phyloP scores from a whole-genome alignment of 805 yeast species.

The Lachancea sp. region DNA sequence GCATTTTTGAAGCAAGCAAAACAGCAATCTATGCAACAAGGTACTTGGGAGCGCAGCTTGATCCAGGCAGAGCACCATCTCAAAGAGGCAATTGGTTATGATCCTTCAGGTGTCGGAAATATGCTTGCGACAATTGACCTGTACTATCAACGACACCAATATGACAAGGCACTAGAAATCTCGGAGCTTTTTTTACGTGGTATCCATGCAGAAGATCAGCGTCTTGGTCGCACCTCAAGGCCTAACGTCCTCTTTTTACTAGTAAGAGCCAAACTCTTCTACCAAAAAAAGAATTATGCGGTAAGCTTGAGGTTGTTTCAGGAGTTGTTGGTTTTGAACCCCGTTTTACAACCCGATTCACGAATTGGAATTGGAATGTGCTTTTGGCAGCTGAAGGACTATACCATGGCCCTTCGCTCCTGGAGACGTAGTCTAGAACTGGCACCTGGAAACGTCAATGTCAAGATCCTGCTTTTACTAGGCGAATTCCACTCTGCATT shows the following conservation, averaged over 20 bases:
- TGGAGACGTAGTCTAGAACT: conserved; percentile 78
- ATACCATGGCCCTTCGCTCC: conserved; percentile 65
- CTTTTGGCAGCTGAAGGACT: conserved; percentile 81
- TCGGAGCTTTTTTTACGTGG: conserved; percentile 53
- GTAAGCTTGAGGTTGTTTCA: conserved; percentile 80
- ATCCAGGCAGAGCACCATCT: conserved; percentile 39
- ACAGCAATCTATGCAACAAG: conserved; percentile 16
- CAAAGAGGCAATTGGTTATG: conserved; percentile 44
- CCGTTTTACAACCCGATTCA: conserved; percentile 81
- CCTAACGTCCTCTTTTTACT: conserved; percentile 69
- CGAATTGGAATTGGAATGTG: conserved; percentile 92
- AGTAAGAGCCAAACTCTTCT: conserved; percentile 77
- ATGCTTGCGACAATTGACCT: conserved; percentile 65
- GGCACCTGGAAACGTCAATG: conserved; percentile 52
- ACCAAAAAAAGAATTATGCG: conserved; percentile 63
- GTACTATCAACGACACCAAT: conserved; percentile 49
- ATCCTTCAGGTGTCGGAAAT: conserved; percentile 42
- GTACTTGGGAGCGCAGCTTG: conserved; percentile 30
- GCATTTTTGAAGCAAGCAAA: conserved; percentile 47
- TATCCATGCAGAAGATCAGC: conserved; percentile 32
- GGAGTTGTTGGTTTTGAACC: conserved; percentile 68
- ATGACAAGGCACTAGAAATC: conserved; percentile 64
- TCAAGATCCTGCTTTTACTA: conserved; percentile 58
- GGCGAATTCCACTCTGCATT: conserved; percentile 60
- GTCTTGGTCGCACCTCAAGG: conserved; percentile 39